phyloP scores from a whole-genome alignment of 2,329 filamentous ascomycete species.

The Cordyceps farinosa region DNA sequence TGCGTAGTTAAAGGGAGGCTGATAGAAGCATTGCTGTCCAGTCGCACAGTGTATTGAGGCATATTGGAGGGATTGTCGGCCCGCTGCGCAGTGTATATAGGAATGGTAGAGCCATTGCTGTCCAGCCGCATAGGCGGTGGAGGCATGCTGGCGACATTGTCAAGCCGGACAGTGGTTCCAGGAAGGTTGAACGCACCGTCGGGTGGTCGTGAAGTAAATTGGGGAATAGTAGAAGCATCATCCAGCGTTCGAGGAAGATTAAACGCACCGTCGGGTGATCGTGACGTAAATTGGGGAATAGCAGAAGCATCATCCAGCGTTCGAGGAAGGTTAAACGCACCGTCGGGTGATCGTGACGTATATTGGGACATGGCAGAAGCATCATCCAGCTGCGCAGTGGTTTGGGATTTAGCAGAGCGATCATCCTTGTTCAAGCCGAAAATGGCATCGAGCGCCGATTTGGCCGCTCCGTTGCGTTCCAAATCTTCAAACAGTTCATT shows the following conservation, averaged over 20 bases:
- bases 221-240: no score
- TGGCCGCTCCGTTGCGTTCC: conserved; percentile 4
- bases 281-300: no score
- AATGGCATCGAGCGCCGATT: conserved; percentile 3
- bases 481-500: neutral
- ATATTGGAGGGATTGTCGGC: neutral
- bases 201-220: no score
- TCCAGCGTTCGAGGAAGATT: no score
- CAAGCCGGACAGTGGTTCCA: no score
- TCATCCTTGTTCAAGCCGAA: neutral
- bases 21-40: neutral
- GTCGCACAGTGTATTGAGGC: no score
- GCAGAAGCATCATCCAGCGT: no score
- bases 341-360: no score
- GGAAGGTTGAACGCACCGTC: no score
- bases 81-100: neutral
- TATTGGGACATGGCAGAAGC: neutral
- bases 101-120: neutral
- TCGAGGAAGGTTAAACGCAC: no score
- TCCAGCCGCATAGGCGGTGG: neutral
- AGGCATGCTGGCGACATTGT: neutral
- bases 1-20: no score
- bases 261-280: no score
- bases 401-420: neutral
- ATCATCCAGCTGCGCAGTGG: neutral